Conservation (phyloP, 2,329 filamentous ascomycete species). For the Graphium sp. region DNA sequence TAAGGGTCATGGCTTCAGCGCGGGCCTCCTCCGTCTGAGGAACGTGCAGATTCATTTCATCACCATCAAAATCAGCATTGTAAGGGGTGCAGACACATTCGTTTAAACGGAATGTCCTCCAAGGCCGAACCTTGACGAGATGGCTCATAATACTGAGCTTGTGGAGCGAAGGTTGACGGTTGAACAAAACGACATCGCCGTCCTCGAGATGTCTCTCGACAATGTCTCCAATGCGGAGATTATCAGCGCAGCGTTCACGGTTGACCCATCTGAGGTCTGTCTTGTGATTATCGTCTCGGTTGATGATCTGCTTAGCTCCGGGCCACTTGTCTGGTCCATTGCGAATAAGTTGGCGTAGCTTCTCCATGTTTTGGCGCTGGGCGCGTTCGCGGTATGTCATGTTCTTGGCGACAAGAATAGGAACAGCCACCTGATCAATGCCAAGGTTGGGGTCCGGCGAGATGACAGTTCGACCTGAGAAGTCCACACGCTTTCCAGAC, state of each 20-base stretch:
- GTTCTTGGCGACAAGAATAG: slow-evolving; percentile 83
- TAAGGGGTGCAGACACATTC: slow-evolving; percentile 97
- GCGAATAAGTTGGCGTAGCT: slow-evolving; percentile 54
- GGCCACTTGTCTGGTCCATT: slow-evolving; percentile 71
- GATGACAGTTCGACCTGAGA: slow-evolving; percentile 93
- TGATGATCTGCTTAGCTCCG: slow-evolving; percentile 70
- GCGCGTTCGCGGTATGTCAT: slow-evolving; percentile 89
- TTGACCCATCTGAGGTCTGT: slow-evolving; percentile 62
- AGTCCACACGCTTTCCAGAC: slow-evolving; percentile 96
- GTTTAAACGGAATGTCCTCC: slow-evolving; percentile 91
- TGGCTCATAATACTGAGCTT: slow-evolving; percentile 98
- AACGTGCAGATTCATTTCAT: slow-evolving; percentile 98
- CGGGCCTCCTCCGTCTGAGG: slow-evolving; percentile 95
- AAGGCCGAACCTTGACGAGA: slow-evolving; percentile 80
- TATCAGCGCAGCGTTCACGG: slow-evolving; percentile 51
- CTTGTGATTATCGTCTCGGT: slow-evolving; percentile 52
- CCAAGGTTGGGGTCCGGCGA: slow-evolving; percentile 89
- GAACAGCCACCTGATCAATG: slow-evolving; percentile 87
- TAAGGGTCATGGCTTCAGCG: slow-evolving; percentile 85
- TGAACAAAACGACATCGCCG: slow-evolving; percentile 92
- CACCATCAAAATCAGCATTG: slow-evolving; percentile 97
- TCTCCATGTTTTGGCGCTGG: slow-evolving; percentile 70
- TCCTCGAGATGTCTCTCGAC: slow-evolving; percentile 93
- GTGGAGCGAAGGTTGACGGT: slow-evolving; percentile 91
- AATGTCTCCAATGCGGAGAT: slow-evolving; percentile 67